phyloP scores from a whole-genome alignment of 306 rosid genomes.

The Rosa multiflora region DNA sequence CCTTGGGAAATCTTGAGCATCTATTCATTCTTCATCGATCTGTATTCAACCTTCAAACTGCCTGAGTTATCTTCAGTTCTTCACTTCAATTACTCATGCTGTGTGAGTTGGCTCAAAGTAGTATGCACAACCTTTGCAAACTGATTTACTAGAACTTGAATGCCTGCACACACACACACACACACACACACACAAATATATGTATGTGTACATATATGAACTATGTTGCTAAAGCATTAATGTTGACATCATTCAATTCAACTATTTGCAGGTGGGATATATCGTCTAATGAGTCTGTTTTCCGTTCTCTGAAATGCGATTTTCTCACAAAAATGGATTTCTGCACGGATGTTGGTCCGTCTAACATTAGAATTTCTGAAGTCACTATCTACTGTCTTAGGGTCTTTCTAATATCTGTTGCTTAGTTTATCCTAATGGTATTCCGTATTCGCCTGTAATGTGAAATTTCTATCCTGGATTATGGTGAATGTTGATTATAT shows the following conservation, averaged over 20 bases:
- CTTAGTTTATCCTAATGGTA: neutral
- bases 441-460: neutral
- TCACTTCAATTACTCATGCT: too few species aligned
- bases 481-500: neutral
- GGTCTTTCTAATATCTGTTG: neutral
- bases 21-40: neutral
- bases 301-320: neutral
- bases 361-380: neutral
- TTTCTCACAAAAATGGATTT: neutral
- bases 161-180: neutral
- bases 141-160: neutral
- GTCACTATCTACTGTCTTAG: neutral
- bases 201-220: neutral
- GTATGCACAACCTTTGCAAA: neutral
- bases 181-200: neutral
- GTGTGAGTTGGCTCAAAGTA: too few species aligned
- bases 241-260: neutral
- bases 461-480: neutral
- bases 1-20: neutral
- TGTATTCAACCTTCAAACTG: neutral
- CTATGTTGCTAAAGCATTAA: neutral
- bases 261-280: neutral
- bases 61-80: neutral
- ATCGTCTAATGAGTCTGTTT: neutral
- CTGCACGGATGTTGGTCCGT: neutral